A percentile compares a stretch with the other conserved stretches of the same genome.
Evolutionary conservation across 345 rosid genomes (phyloP).

Genomic region (Eucalyptus pauciflora): DNA sequence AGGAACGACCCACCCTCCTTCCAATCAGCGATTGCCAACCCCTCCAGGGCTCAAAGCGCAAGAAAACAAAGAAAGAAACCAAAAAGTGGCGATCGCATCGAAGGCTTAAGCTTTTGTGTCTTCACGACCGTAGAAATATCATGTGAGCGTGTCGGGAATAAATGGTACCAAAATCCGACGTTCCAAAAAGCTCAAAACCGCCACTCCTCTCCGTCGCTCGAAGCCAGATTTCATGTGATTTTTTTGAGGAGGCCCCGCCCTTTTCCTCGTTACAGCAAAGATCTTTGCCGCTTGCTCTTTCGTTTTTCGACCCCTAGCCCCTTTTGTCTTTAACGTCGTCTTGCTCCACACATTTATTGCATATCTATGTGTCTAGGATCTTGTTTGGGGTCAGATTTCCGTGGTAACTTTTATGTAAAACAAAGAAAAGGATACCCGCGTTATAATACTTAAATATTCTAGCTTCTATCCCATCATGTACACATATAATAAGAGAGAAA

Average conservation of each 20-base stretch:
- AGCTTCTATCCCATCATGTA: background rate
- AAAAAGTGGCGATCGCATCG: background rate
- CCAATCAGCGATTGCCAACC: background rate
- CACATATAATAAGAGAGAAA: background rate
- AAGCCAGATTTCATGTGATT: background rate
- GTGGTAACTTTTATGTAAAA: background rate
- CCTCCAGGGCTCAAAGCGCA: background rate
- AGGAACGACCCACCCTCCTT: background rate
- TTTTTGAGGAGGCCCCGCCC: background rate
- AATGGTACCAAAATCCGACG: background rate
- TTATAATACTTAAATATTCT: background rate
- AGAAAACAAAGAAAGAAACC: background rate
- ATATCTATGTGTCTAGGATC: background rate
- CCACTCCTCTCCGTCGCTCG: background rate
- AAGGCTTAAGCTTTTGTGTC: background rate
- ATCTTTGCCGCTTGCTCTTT: background rate
- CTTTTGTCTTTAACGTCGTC: background rate
- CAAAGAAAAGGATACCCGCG: fast-evolving
- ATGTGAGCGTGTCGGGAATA: background rate
- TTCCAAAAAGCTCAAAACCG: background rate
- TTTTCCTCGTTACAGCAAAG: background rate
- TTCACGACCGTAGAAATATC: background rate
- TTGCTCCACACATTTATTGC: background rate
- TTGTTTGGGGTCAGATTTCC: background rate
- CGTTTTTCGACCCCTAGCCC: background rate